These are phyloP conservation scores for Limnomonas spitsbergensis DNA, from an alignment of 139 green algal species.

Conservation along the genomic window DNA sequence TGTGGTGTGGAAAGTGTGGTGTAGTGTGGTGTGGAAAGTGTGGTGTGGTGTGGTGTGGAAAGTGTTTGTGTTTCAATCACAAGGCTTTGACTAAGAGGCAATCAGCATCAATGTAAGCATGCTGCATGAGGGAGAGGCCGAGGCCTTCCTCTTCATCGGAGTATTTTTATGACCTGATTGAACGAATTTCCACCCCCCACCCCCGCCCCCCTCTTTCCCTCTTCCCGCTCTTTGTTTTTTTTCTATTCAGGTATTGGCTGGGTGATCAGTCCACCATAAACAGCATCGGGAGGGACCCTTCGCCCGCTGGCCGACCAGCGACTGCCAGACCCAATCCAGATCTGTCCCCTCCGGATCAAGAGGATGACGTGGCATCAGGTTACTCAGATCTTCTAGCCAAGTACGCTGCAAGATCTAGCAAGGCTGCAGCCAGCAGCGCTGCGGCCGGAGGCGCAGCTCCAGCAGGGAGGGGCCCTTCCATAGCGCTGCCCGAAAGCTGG, in stretches of 20 bases:
- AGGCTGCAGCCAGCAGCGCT: constrained; percentile 7
- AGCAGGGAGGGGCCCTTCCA: constrained; percentile 14
- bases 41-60: too few species aligned
- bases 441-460: not conserved
- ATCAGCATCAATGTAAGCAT: too few species aligned
- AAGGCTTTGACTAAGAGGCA: too few species aligned
- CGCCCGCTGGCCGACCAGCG: not conserved
- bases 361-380: not conserved
- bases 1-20: too few species aligned
- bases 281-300: constrained; percentile 18
- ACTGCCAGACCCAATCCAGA: not conserved
- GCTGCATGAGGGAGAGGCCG: not conserved
- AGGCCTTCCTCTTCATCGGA: not conserved
- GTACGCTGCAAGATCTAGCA: not conserved
- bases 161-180: constrained; percentile 11
- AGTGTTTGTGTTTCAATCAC: too few species aligned
- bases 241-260: constrained; percentile 26
- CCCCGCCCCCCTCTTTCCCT: too few species aligned
- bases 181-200: too few species aligned
- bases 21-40: too few species aligned
- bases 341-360: not conserved
- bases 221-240: too few species aligned
- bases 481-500: constrained; percentile 8
- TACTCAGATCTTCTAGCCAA: not conserved
- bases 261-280: constrained; percentile 8